Evolutionary conservation across 2,329 filamentous ascomycete genomes (phyloP).

Genomic region (Clonostachys sp.): DNA sequence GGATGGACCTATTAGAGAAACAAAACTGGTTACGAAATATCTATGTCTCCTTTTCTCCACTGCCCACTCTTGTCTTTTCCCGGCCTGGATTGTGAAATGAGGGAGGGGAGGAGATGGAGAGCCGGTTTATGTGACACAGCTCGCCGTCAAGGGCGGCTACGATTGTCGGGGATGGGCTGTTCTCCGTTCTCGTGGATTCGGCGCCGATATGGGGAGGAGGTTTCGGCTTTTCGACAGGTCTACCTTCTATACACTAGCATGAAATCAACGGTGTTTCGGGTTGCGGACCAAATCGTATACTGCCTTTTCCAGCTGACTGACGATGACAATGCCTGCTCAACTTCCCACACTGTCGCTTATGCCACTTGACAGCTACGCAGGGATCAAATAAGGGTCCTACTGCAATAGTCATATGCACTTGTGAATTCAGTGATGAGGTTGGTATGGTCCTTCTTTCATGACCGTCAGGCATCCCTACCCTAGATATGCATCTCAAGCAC

Average conservation of each 20-base stretch:
- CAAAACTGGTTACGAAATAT: no score
- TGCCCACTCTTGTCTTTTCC: background rate
- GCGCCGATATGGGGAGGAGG: constrained; percentile 1
- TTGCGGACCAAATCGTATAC: constrained; percentile 24
- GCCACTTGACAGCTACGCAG: no score
- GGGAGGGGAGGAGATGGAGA: background rate
- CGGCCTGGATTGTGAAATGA: background rate
- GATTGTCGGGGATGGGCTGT: background rate
- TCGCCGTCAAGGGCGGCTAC: no score
- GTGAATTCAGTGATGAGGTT: no score
- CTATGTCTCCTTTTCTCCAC: background rate
- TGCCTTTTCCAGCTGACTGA: background rate
- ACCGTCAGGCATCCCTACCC: no score
- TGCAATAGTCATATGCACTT: no score
- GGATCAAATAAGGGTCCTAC: no score
- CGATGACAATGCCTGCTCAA: no score
- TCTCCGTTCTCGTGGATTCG: constrained; percentile 1
- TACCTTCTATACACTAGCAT: constrained; percentile 32
- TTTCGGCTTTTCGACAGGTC: constrained; percentile 2
- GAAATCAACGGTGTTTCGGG: constrained; percentile 36
- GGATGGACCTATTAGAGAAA: no score
- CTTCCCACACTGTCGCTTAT: no score
- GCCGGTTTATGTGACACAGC: background rate
- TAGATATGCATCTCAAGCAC: no score
- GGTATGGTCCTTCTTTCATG: no score